Conservation (phyloP, 805 yeast species). For the Scheffersomyces coipomensis region DNA sequence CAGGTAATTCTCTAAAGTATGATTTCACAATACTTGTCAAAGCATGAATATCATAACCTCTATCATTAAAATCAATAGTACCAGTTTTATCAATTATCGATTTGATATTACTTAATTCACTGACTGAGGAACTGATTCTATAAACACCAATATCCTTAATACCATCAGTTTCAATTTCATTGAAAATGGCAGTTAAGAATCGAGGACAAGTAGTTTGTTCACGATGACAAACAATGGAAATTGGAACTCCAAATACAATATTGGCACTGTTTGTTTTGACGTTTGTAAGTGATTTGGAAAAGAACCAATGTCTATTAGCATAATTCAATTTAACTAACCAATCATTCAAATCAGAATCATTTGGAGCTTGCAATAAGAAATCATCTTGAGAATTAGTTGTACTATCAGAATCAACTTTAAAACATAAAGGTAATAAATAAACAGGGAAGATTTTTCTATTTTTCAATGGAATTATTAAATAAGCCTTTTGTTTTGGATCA, state of each 20-base stretch:
- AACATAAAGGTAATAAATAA: constrained; percentile 46
- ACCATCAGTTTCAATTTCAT: constrained; percentile 83
- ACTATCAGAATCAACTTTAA: constrained; percentile 46
- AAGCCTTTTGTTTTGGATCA: constrained; percentile 53
- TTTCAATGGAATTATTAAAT: constrained; percentile 44
- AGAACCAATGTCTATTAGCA: constrained; percentile 56
- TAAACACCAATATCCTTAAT: constrained; percentile 89
- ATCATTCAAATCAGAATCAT: constrained; percentile 60
- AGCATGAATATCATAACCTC: constrained; percentile 72
- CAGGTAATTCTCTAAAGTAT: constrained; percentile 83
- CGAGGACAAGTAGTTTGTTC: constrained; percentile 63
- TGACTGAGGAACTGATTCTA: constrained; percentile 59
- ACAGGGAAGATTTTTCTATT: constrained; percentile 50
- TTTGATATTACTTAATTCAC: constrained; percentile 44
- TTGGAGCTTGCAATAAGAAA: constrained; percentile 63
- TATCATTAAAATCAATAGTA: constrained; percentile 48
- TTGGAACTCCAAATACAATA: constrained; percentile 82
- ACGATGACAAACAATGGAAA: constrained; percentile 70
- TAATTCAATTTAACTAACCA: constrained; percentile 62
- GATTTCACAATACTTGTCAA: constrained; percentile 86
- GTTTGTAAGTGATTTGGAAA: constrained; percentile 35
- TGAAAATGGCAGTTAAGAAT: constrained; percentile 63
- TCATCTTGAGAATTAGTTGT: constrained; percentile 41
- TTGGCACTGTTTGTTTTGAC: constrained; percentile 15
- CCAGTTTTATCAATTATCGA: constrained; percentile 47